A percentile compares a stretch with the other conserved stretches of the same genome.
phyloP scores from a whole-genome alignment of 441 rosid genomes.

The Arabidopsis hybrid region DNA sequence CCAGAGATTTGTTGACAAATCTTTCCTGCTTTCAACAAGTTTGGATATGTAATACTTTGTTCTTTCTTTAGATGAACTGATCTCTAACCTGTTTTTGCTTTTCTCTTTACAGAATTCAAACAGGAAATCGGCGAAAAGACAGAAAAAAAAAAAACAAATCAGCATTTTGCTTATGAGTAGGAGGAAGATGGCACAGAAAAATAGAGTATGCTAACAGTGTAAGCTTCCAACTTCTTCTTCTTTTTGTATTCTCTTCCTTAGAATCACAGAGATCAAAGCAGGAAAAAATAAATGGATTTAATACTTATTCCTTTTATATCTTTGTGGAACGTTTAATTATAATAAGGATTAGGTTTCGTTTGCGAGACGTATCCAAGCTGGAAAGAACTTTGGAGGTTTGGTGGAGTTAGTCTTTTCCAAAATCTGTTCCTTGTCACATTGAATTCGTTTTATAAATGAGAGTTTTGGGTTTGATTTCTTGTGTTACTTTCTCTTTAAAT shows the following conservation, averaged over 20 bases:
- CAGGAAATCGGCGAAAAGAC: not conserved
- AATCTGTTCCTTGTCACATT: not conserved
- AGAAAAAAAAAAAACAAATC: not conserved
- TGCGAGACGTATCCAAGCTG: not conserved
- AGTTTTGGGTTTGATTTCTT: not conserved
- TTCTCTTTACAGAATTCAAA: conserved; percentile 9
- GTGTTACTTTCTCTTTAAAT: not conserved
- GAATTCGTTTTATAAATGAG: not conserved
- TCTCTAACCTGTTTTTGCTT: not conserved
- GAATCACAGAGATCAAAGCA: not conserved
- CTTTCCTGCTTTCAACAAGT: not conserved
- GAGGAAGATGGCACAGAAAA: not conserved
- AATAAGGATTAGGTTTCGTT: not conserved
- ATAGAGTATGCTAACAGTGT: not conserved
- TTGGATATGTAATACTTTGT: conserved; percentile 14
- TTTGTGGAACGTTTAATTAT: not conserved
- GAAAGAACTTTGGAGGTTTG: not conserved
- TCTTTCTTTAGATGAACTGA: conserved; percentile 16
- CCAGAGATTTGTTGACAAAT: not conserved
- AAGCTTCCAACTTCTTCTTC: conserved; percentile 8
- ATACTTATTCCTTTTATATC: not conserved
- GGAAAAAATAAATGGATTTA: not conserved
- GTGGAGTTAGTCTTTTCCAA: not conserved
- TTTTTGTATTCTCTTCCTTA: not conserved
- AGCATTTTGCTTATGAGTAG: not conserved